Evolutionary conservation across 306 rosid genomes (phyloP).

Genomic region (Sophora flavescens): DNA sequence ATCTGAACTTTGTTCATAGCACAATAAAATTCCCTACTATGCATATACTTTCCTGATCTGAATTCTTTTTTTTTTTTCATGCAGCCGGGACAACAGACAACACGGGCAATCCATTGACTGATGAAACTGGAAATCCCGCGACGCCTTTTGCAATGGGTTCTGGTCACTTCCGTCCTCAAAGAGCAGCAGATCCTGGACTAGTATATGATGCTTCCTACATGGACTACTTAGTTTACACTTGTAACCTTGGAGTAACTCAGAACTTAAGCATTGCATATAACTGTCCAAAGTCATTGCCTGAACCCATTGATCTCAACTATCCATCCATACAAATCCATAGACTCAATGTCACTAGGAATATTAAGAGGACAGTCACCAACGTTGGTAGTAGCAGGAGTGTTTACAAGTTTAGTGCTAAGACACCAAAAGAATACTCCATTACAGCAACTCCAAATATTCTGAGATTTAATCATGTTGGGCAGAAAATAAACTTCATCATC

Average conservation of each 20-base stretch:
- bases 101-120: slow-evolving; percentile 63
- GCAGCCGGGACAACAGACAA: slow-evolving; percentile 75
- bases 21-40: neutral
- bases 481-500: slow-evolving; percentile 66
- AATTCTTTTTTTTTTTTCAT: neutral
- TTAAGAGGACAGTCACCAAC: slow-evolving; percentile 78
- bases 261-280: slow-evolving; percentile 41
- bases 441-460: slow-evolving; percentile 67
- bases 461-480: slow-evolving; percentile 63
- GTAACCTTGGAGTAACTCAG: slow-evolving; percentile 53
- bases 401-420: slow-evolving; percentile 64
- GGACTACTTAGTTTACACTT: slow-evolving; percentile 74
- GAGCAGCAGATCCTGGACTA: slow-evolving; percentile 85
- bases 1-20: neutral
- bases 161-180: slow-evolving; percentile 78
- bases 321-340: slow-evolving; percentile 79
- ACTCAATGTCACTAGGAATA: slow-evolving; percentile 52
- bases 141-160: slow-evolving; percentile 85
- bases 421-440: slow-evolving; percentile 64
- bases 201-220: slow-evolving; percentile 79
- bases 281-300: slow-evolving; percentile 58
- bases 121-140: slow-evolving; percentile 63
- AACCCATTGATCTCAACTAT: slow-evolving; percentile 72
- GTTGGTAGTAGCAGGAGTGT: slow-evolving; percentile 64
- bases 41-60: neutral